Evolutionary conservation across 208 protist species (phyloP).

Genomic region (Leishmania guyanensis): DNA sequence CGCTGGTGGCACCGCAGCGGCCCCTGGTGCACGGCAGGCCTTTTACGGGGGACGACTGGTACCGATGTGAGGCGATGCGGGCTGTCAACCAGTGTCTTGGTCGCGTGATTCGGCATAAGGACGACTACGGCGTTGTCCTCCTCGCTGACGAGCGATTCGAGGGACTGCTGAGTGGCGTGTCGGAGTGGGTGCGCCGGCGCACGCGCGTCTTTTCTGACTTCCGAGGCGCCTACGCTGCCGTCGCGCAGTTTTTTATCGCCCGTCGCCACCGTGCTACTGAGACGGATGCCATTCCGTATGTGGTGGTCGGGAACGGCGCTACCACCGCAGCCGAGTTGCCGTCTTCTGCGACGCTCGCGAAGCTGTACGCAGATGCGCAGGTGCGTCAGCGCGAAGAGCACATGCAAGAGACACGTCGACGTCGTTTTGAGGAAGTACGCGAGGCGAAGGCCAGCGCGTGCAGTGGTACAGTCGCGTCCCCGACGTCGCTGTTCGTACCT

Average conservation of each 20-base stretch:
- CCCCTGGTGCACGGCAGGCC: constrained; percentile 68
- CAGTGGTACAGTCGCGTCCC: neutral
- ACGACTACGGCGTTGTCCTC: constrained; percentile 96
- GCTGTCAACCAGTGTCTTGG: constrained; percentile 98
- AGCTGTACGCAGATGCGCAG: constrained; percentile 36
- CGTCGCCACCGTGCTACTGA: constrained; percentile 20
- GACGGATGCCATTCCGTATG: constrained; percentile 29
- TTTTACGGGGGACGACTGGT: constrained; percentile 95
- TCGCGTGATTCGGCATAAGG: constrained; percentile 96
- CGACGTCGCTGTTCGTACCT: constrained; percentile 3
- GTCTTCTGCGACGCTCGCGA: constrained; percentile 35
- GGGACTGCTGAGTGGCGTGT: constrained; percentile 36
- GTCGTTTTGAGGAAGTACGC: constrained; percentile 36
- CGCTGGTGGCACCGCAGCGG: constrained; percentile 52
- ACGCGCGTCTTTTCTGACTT: constrained; percentile 61
- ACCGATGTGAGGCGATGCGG: constrained; percentile 93
- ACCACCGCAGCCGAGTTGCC: constrained; percentile 14
- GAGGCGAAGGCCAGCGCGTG: constrained; percentile 15
- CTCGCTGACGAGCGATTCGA: constrained; percentile 95
- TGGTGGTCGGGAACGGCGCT: neutral
- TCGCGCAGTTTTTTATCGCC: constrained; percentile 69
- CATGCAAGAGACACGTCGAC: constrained; percentile 17
- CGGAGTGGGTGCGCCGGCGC: constrained; percentile 66
- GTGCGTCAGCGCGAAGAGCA: constrained; percentile 19
- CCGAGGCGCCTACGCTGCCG: constrained; percentile 56